Evolutionary conservation across 1,284 basidiomycete genomes (phyloP).

Genomic region (Ceraceosorus guamensis): DNA sequence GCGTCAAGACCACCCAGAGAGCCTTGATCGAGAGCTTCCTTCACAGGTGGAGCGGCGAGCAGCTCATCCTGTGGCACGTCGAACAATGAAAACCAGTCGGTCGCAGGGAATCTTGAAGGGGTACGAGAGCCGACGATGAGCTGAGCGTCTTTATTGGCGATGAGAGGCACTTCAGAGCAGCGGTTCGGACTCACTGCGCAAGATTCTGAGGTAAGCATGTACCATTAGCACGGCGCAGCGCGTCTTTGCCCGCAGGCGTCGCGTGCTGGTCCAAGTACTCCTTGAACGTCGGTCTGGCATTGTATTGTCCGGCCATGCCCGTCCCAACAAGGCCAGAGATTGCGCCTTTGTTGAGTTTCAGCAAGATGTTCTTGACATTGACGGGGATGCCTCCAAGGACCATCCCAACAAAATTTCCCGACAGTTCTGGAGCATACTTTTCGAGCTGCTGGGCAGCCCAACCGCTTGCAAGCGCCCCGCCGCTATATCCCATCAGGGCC

Average conservation of each 20-base stretch:
- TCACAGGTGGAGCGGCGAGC: background rate
- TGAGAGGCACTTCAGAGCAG: no score
- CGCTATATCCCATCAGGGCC: slow-evolving; percentile 34
- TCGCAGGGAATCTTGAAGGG: no score
- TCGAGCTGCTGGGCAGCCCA: slow-evolving; percentile 31
- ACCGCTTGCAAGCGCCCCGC: slow-evolving; percentile 35
- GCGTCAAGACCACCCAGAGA: background rate
- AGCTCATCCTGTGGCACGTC: background rate
- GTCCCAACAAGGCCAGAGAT: slow-evolving; percentile 19
- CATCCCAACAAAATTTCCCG: slow-evolving; percentile 19
- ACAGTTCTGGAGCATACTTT: slow-evolving; percentile 25
- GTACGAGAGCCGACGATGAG: no score
- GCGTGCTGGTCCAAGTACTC: no score
- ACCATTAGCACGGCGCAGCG: no score
- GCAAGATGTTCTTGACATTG: background rate
- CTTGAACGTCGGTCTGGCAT: background rate
- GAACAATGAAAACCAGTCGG: background rate
- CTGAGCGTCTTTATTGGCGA: background rate
- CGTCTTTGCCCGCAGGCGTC: no score
- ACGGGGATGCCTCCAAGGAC: slow-evolving; percentile 29
- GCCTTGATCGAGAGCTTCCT: background rate
- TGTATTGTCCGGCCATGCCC: no score
- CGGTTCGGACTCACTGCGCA: no score
- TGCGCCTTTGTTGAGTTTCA: slow-evolving; percentile 19
- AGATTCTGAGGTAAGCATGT: background rate